Evolutionary conservation across 2,329 filamentous ascomycete species (phyloP).

Genomic region (Neofusicoccum cordaticola): DNA sequence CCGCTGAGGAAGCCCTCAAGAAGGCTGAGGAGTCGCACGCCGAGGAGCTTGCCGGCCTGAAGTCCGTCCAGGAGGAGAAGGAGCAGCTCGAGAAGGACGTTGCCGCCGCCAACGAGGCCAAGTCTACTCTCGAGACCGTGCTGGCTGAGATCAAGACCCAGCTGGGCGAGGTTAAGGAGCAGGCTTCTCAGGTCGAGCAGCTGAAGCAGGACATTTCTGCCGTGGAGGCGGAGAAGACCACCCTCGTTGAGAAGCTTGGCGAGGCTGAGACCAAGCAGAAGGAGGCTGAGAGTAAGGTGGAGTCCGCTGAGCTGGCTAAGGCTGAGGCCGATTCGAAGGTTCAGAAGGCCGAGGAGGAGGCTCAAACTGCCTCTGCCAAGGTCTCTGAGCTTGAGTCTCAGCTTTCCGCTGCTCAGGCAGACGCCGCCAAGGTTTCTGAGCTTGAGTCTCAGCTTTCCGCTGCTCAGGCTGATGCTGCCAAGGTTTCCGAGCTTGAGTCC

Average conservation of each 20-base stretch:
- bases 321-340: background rate
- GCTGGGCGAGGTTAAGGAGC: conserved; percentile 6
- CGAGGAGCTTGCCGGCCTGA: conserved; percentile 8
- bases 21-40: conserved; percentile 11
- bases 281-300: conserved; percentile 10
- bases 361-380: background rate
- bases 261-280: conserved; percentile 11
- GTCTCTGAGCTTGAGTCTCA: conserved; percentile 5
- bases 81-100: conserved; percentile 16
- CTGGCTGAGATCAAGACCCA: background rate
- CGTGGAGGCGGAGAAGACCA: conserved; percentile 12
- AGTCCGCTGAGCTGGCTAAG: conserved; percentile 5
- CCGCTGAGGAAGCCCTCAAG: conserved; percentile 12
- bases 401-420: background rate
- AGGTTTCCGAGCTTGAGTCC: conserved; percentile 24
- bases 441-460: background rate
- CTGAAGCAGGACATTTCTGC: conserved; percentile 1
- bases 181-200: conserved; percentile 1
- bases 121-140: background rate
- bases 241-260: conserved; percentile 15
- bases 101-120: conserved; percentile 2
- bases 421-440: background rate
- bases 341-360: conserved; percentile 18
- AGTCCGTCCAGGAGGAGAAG: background rate
- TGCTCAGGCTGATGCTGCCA: conserved; percentile 23